A percentile compares a stretch with the other conserved stretches of the same genome.
Evolutionary conservation across 1,284 basidiomycete genomes (phyloP).

Genomic region (Fistulina hepatica): DNA sequence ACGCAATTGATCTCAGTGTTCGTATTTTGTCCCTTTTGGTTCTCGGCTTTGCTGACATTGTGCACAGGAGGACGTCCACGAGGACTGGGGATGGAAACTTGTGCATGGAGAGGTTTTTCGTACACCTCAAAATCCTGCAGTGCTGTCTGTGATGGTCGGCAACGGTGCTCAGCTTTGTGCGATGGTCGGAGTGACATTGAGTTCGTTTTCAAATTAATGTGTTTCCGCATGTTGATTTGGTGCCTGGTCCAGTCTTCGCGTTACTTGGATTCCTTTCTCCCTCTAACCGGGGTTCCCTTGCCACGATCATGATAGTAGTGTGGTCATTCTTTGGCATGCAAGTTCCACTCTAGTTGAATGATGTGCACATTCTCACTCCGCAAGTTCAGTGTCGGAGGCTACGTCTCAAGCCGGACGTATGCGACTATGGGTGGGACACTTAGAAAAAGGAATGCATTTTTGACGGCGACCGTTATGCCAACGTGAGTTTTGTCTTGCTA

Average conservation of each 20-base stretch:
- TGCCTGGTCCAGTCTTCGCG: slow-evolving; percentile 62
- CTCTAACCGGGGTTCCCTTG: slow-evolving; percentile 89
- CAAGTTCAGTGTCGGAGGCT: slow-evolving; percentile 66
- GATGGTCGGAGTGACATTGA: slow-evolving; percentile 84
- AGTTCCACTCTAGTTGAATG: slow-evolving; percentile 18
- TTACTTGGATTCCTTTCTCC: slow-evolving; percentile 96
- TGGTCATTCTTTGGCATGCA: slow-evolving; percentile 90
- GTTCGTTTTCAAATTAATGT: slow-evolving; percentile 27
- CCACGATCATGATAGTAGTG: slow-evolving; percentile 92
- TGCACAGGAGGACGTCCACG: slow-evolving; percentile 84
- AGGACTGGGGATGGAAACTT: slow-evolving; percentile 98
- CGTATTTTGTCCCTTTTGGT: slow-evolving; percentile 16
- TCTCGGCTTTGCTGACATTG: slow-evolving; percentile 8
- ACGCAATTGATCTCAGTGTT: slow-evolving; percentile 85
- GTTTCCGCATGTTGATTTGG: slow-evolving; percentile 2
- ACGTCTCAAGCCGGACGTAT: slow-evolving; percentile 80
- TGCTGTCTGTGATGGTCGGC: slow-evolving; percentile 79
- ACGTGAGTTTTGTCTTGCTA: slow-evolving; percentile 37
- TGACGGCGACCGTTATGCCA: slow-evolving; percentile 86
- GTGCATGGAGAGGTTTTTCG: slow-evolving; percentile 96
- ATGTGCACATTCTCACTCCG: slow-evolving; percentile 3
- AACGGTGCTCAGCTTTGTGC: slow-evolving; percentile 85
- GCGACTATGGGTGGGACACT: slow-evolving; percentile 74
- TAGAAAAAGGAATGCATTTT: slow-evolving; percentile 74
- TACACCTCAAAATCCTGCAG: slow-evolving; percentile 66